Evolutionary conservation across 345 rosid species (phyloP), one percentile per base, ranked within the genome.

Genomic region (Ailanthus altissimus): DNA sequence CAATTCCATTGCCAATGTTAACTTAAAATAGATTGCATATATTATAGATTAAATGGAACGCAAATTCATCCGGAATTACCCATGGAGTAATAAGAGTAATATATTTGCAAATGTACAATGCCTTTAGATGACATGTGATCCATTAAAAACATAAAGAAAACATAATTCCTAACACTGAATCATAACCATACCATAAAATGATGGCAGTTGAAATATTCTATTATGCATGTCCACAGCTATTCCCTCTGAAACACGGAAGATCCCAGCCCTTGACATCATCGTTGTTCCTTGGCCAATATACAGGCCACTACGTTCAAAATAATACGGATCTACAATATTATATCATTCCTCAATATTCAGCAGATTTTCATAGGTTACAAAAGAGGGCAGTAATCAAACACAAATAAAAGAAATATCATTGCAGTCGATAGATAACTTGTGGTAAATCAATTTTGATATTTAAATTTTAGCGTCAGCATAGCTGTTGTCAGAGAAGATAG

Each of bases 271-370:
- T 67, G 99, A 93, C 89, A 96, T 84, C 90, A 84, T 88, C 74
- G 95, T 45, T 73, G 78, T 90, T 80, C 99, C 99, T 92, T 89
- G 94, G 76, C 98, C 98, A 80, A 96, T 90, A 84, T 92, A 96
- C 66, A 96, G 84, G 79, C 94, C 94, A 76, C 84, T 81, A 82
- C 97, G 89, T 82, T 93, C 93, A 76, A 67, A 75, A 75, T 91
- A 84, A 85, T 81, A 86, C 57, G 97, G 97, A 91, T 93, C 98
- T 96, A 85, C 82, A 85, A 71, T 67, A 81, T 63, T 45, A 79
- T 18, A 74, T 73, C 57, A 74, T 75, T 56, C 38, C 26, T 25
- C 61, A 36, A 42, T 56, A 57, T 72, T 61, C 66, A 75, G 75
- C 38, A 69, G 57, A 60, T 64, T 73, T 79, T 49, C 60, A 63